Evolutionary conservation across 768 basidiomycete genomes (phyloP), one percentile per base, ranked within the genome.

Genomic region (Neoboletus subvelutipes): DNA sequence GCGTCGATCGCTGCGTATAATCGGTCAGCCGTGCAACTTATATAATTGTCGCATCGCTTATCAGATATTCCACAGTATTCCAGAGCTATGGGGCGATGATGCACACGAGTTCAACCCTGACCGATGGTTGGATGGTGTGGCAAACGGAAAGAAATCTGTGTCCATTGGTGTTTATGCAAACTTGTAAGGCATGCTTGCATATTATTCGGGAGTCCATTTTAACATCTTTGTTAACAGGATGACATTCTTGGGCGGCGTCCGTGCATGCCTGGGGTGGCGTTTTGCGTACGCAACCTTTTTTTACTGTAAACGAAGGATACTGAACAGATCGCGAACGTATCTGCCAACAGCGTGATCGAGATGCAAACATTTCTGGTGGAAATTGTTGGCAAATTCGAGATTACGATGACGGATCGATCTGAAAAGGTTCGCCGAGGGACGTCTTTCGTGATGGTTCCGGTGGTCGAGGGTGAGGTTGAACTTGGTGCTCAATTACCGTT

Each of bases 361-460:
- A 64, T 85, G 17, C 85, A 86, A 59, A 75, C 78, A 0, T 84
- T 87, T 68, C 63, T 86, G n/a, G 76, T 80, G 24, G 83, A 84
- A 62, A 71, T 83, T 22, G 55, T 86, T 40, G 68, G 75, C 34
- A 75, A 80, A 60, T 83, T 86, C 61, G 79, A 85, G 59, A 81
- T 86, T 58, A 57, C 63, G 41, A 63, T 66, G 54, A 73, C 73
- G 18, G 67, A 71, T 5, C 65, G 62, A 22, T 55, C 64, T 22
- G 61, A 67, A 41, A 64, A 53, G 36, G 55, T 79, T 36, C 50
- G 65, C 15, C 65, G 73, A 22, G 70, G 70, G 37, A 58, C 67
- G 20, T 67, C 68, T 26, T 11, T 62, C 6, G 58, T 74, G 31
- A 73, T 77, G 75, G 50, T 62, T 29, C 76, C 76, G 10, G 36